These are phyloP conservation scores for Solanum dulcamara DNA, from an alignment of 257 asterid genomes.

Conservation along the genomic window DNA sequence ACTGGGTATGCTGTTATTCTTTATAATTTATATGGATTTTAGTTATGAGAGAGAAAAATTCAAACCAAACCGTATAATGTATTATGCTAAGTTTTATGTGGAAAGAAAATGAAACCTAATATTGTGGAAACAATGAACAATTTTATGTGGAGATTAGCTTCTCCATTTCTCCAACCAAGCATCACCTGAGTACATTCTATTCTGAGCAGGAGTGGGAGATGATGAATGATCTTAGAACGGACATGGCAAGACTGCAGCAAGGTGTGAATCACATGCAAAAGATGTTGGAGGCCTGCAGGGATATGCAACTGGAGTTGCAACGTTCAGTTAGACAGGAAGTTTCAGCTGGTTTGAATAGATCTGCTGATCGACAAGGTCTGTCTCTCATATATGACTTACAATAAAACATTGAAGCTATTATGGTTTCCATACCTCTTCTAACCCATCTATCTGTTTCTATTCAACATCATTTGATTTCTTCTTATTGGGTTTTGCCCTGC, in stretches of 20 bases:
- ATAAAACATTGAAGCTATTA: neutral
- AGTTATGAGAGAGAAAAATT: too few species aligned
- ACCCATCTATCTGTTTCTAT: neutral
- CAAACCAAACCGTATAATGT: too few species aligned
- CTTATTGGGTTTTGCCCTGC: neutral
- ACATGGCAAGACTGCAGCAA: conserved; percentile 73
- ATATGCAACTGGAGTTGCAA: conserved; percentile 95
- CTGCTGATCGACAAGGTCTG: conserved; percentile 69
- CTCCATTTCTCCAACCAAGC: neutral
- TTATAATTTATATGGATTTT: neutral
- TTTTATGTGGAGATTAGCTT: neutral
- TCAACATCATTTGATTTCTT: neutral
- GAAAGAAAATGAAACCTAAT: neutral
- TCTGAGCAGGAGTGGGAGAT: conserved; percentile 70
- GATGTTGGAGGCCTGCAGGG: conserved; percentile 97
- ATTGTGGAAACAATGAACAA: neutral
- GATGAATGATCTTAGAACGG: conserved; percentile 69
- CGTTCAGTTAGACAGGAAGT: conserved; percentile 93
- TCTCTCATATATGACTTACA: neutral
- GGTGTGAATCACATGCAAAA: conserved; percentile 96
- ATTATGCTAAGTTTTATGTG: too few species aligned
- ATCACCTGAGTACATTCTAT: neutral
- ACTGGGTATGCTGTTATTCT: too few species aligned
- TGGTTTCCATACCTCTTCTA: neutral
- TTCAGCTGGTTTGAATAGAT: conserved; percentile 83